Evolutionary conservation across 805 yeast genomes (phyloP), one percentile per base, ranked within the genome.

Genomic region (Grigorovia transvaalensis): DNA sequence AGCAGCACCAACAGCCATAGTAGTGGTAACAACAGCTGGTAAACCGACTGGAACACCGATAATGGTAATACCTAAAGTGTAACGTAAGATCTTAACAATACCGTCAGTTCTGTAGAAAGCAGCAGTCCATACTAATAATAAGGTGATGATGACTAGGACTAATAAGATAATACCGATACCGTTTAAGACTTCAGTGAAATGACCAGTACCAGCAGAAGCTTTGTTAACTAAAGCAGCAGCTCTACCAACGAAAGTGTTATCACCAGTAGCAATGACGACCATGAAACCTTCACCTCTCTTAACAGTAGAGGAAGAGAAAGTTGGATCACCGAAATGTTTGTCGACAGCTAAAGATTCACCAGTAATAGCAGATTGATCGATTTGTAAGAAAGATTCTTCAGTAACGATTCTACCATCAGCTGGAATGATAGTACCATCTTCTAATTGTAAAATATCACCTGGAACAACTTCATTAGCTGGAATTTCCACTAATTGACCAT

Each of bases 1-100:
- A 70, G 96, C 96, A 73, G 96, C 97, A 83, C 97, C 97, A 75
- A 90, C 97, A 74, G 97, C 97, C 96, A 89, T 88, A 72, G 96
- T 89, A 67, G 96, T 89, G 79, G 96, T 89, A 63, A 88, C 96
- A 69, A 89, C 96, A 72, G 96, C 96, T 73, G 96, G 96, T 72
- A 89, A 82, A 85, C 96, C 96, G 62, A 89, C 96, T 72, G 96
- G 96, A 64, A 89, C 96, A 84, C 96, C 96, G 65, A 89, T 84
- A 75, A 89, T 88, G 77, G 96, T 89, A 73, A 89, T 88, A 64
- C 96, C 96, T 71, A 89, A 77, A 65, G 96, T 85, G 84, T 82
- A 86, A 78, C 96, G 81, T 73, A 89, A 79, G 75, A 89, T 86
- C 65, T 82, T 76, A 67, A 89, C 96, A 71, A 89, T 88, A 71